Percentiles rank a stretch among this genome's conserved stretches.
Conservation (phyloP, 805 yeast species). For the Sungouiozyma intestinalis region DNA sequence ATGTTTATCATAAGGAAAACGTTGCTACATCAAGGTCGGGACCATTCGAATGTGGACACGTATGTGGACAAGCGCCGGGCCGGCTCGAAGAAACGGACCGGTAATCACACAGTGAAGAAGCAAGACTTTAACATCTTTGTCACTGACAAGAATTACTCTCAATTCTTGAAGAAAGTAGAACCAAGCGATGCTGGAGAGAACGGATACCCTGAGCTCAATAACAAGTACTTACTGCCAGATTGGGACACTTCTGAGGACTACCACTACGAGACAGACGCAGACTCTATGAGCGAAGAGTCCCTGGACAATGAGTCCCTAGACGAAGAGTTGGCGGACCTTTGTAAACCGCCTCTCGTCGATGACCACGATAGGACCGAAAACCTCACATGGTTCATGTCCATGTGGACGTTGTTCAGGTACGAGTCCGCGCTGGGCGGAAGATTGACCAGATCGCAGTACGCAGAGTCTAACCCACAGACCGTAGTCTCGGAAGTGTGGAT, state of each 20-base stretch:
- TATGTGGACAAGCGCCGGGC: neutral
- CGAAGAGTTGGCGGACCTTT: neutral
- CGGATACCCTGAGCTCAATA: conserved; percentile 16
- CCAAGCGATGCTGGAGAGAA: conserved; percentile 4
- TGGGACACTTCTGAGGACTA: conserved; percentile 16
- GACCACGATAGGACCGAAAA: conserved; percentile 4
- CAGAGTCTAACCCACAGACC: conserved; percentile 21
- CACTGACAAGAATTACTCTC: conserved; percentile 21
- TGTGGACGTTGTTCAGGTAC: conserved; percentile 20
- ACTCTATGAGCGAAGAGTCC: neutral
- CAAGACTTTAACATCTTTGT: conserved; percentile 15
- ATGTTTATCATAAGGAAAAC: neutral
- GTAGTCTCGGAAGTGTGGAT: conserved; percentile 22
- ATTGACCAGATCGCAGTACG: conserved; percentile 30
- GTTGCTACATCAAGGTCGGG: neutral
- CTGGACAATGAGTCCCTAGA: conserved; percentile 7
- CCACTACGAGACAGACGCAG: neutral
- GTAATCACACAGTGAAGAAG: neutral
- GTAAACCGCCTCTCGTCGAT: neutral
- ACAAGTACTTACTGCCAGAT: conserved; percentile 13
- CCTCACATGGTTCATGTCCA: conserved; percentile 21
- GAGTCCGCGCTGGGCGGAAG: conserved; percentile 18
- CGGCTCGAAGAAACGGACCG: neutral
- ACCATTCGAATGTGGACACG: too few relatives aligned
- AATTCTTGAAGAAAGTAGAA: conserved; percentile 10